Evolutionary conservation across 2,329 filamentous ascomycete genomes (phyloP).

Genomic region (Neonectria punicea): DNA sequence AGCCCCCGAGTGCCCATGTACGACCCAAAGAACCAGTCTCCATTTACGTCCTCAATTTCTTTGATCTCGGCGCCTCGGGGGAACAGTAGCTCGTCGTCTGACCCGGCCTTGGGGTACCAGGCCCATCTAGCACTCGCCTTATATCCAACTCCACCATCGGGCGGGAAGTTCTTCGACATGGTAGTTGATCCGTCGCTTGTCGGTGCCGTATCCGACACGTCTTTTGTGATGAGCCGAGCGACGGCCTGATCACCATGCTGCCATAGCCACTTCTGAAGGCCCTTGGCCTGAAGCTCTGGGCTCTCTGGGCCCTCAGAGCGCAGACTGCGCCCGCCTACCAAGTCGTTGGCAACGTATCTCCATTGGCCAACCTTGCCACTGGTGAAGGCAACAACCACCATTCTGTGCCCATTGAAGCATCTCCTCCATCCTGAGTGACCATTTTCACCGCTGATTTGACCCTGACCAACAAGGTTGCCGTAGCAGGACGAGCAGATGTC

Average conservation of each 20-base stretch:
- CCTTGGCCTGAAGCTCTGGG: constrained; percentile 45
- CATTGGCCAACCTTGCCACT: constrained; percentile 74
- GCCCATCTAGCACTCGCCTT: constrained; percentile 75
- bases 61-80: constrained; percentile 84
- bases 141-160: constrained; percentile 78
- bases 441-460: constrained; percentile 78
- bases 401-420: constrained; percentile 83
- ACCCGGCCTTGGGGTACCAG: constrained; percentile 76
- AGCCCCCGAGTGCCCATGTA: constrained; percentile 85
- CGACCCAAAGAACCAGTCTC: constrained; percentile 88
- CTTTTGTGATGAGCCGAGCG: constrained; percentile 60
- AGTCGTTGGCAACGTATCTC: constrained; percentile 74
- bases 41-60: constrained; percentile 88
- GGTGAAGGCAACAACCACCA: constrained; percentile 82
- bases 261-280: constrained; percentile 65
- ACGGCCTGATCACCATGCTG: constrained; percentile 51
- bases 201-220: constrained; percentile 60
- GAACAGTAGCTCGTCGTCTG: constrained; percentile 82
- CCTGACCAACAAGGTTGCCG: constrained; percentile 68
- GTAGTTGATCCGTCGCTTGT: constrained; percentile 41
- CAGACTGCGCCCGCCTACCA: constrained; percentile 81
- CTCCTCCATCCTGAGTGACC: constrained; percentile 85
- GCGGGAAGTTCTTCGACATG: constrained; percentile 66
- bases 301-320: constrained; percentile 64
- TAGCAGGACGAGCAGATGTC: constrained; percentile 88